A percentile compares a stretch with the other conserved stretches of the same genome.
These are phyloP conservation scores for Tolypocladium guangdongense DNA, from an alignment of 2,329 filamentous ascomycete genomes.

Conservation along the genomic window DNA sequence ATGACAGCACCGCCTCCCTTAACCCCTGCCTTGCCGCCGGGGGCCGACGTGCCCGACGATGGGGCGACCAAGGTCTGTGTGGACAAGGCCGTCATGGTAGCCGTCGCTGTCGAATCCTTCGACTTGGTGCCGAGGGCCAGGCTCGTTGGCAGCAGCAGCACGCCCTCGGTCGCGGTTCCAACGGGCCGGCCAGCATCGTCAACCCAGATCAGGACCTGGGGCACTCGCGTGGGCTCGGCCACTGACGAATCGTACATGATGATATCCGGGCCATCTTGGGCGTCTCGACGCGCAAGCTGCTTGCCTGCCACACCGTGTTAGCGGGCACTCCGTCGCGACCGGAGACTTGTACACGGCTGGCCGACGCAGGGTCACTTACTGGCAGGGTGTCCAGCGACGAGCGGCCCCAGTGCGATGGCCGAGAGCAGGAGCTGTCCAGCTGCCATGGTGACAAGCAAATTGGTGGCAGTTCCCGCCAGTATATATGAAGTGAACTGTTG, in stretches of 20 bases:
- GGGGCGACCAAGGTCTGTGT: constrained; percentile 1
- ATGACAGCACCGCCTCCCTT: background rate
- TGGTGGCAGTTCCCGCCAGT: background rate
- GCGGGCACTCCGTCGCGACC: background rate
- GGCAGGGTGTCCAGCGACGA: constrained; percentile 11
- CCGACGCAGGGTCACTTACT: constrained; percentile 7
- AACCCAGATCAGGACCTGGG: constrained; percentile 47
- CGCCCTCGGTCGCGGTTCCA: constrained; percentile 28
- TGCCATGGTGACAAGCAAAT: constrained; percentile 9
- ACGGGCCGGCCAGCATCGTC: constrained; percentile 44
- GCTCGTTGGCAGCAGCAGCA: constrained; percentile 11
- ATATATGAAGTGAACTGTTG: background rate
- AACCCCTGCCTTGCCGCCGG: background rate
- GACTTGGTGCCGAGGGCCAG: constrained; percentile 1
- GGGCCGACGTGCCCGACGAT: background rate
- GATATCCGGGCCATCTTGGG: constrained; percentile 7
- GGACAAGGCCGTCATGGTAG: background rate
- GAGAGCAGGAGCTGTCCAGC: constrained; percentile 12
- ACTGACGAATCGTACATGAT: constrained; percentile 26
- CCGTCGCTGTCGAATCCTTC: background rate
- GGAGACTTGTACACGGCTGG: background rate
- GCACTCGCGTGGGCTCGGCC: constrained; percentile 28
- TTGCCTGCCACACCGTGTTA: background rate
- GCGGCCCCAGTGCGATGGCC: constrained; percentile 11
- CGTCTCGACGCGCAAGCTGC: background rate